These are phyloP conservation scores for Agrostemma githago DNA, from an alignment of 148 eudicot species.

Conservation along the genomic window DNA sequence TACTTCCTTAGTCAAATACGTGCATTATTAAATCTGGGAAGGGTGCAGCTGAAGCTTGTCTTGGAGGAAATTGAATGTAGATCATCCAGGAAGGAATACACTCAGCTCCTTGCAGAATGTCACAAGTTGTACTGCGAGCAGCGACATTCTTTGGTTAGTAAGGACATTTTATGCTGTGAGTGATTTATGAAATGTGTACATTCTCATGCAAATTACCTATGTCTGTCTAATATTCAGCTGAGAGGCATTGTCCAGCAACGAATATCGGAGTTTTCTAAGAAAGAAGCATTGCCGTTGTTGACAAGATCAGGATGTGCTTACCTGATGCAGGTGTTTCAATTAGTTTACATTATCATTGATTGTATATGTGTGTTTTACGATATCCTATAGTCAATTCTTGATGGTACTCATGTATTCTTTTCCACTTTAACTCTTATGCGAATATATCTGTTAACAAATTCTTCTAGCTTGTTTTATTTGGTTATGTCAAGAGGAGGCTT, in stretches of 20 bases:
- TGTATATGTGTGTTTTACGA: slow-evolving; percentile 9
- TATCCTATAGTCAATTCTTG: not conserved
- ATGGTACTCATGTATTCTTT: not conserved
- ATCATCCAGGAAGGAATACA: slow-evolving; percentile 84
- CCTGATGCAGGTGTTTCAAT: slow-evolving; percentile 67
- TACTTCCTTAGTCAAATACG: slow-evolving; percentile 11
- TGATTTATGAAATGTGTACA: not conserved
- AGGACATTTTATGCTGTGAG: slow-evolving; percentile 14
- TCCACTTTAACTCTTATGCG: not conserved
- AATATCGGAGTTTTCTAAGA: slow-evolving; percentile 81
- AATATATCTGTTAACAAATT: slow-evolving; percentile 1
- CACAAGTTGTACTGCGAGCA: slow-evolving; percentile 97
- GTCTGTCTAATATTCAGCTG: slow-evolving; percentile 40
- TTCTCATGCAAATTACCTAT: not conserved
- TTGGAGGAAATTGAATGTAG: slow-evolving; percentile 95
- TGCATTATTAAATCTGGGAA: slow-evolving; percentile 13
- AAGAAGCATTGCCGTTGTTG: slow-evolving; percentile 83
- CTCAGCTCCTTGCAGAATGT: slow-evolving; percentile 85
- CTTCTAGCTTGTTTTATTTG: not conserved
- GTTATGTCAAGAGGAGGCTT: not conserved
- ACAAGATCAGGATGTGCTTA: slow-evolving; percentile 97
- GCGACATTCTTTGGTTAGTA: slow-evolving; percentile 82
- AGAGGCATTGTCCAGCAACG: slow-evolving; percentile 89
- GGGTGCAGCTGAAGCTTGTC: slow-evolving; percentile 81
- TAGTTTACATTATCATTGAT: not conserved